Percentiles rank a stretch among this genome's conserved stretches.
Evolutionary conservation across 2,329 filamentous ascomycete species (phyloP).

Genomic region (Fusarium transvaalense): DNA sequence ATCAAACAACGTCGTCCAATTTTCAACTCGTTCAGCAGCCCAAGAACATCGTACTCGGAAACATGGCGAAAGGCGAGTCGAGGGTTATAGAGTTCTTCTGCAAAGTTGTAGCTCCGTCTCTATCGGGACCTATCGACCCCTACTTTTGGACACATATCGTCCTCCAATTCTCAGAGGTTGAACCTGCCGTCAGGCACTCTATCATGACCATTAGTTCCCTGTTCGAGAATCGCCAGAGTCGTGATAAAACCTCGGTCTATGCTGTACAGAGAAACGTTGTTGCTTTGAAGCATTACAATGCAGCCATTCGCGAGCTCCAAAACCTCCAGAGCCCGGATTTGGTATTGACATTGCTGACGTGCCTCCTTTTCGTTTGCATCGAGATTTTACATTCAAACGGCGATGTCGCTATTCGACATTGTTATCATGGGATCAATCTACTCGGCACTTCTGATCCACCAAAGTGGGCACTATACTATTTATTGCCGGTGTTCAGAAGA

Average conservation of each 20-base stretch:
- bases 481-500: conserved; percentile 13
- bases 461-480: conserved; percentile 6
- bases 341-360: conserved; percentile 13
- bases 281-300: conserved; percentile 25
- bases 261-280: neutral
- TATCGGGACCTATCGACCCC: conserved; percentile 32
- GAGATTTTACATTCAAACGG: conserved; percentile 23
- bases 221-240: conserved; percentile 6
- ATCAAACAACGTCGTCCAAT: neutral
- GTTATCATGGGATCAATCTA: conserved; percentile 18
- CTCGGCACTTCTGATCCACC: conserved; percentile 1
- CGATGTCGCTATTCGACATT: conserved; percentile 19
- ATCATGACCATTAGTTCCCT: conserved; percentile 24
- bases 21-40: conserved; percentile 14
- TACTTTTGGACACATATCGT: conserved; percentile 40
- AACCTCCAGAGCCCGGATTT: neutral
- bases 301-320: conserved; percentile 15
- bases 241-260: neutral
- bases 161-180: conserved; percentile 32
- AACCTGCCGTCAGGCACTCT: conserved; percentile 32
- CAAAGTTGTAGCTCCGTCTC: conserved; percentile 23
- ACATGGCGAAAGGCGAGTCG: neutral
- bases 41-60: neutral
- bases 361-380: conserved; percentile 24
- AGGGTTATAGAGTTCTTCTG: conserved; percentile 31